These are phyloP conservation scores for Amanita subjunquillea DNA, from an alignment of 768 basidiomycete species.

Conservation along the genomic window DNA sequence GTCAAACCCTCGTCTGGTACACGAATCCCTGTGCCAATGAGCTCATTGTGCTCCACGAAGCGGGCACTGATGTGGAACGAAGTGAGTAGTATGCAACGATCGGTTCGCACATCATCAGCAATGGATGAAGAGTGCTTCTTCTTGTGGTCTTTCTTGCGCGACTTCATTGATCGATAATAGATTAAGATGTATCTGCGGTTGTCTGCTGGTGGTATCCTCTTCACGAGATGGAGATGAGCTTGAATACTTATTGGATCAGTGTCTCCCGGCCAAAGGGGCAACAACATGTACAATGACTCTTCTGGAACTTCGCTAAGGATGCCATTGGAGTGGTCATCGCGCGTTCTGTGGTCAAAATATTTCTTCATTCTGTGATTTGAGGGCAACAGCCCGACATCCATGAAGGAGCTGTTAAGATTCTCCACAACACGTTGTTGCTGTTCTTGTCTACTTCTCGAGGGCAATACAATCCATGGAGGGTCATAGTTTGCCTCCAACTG, in stretches of 20 bases:
- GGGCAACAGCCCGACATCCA: conserved; percentile 70
- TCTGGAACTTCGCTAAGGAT: conserved; percentile 54
- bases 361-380: conserved; percentile 29
- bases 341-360: conserved; percentile 16
- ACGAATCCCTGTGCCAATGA: conserved; percentile 64
- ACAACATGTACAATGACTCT: conserved; percentile 71
- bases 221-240: conserved; percentile 13
- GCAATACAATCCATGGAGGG: conserved; percentile 57
- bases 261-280: conserved; percentile 78
- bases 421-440: conserved; percentile 58
- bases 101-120: conserved; percentile 17
- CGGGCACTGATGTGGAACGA: conserved; percentile 70
- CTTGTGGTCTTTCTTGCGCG: conserved; percentile 3
- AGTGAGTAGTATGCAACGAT: conserved; percentile 41
- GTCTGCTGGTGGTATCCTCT: conserved; percentile 33
- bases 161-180: conserved; percentile 36
- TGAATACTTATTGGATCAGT: conserved; percentile 37
- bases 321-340: conserved; percentile 16
- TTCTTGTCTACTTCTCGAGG: conserved; percentile 56
- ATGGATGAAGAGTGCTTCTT: not conserved
- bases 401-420: conserved; percentile 66
- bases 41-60: conserved; percentile 60
- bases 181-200: conserved; percentile 65
- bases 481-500: conserved; percentile 20
- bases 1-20: conserved; percentile 64